Conservation (phyloP, 768 basidiomycete species). For the Naganishia randhawae region DNA sequence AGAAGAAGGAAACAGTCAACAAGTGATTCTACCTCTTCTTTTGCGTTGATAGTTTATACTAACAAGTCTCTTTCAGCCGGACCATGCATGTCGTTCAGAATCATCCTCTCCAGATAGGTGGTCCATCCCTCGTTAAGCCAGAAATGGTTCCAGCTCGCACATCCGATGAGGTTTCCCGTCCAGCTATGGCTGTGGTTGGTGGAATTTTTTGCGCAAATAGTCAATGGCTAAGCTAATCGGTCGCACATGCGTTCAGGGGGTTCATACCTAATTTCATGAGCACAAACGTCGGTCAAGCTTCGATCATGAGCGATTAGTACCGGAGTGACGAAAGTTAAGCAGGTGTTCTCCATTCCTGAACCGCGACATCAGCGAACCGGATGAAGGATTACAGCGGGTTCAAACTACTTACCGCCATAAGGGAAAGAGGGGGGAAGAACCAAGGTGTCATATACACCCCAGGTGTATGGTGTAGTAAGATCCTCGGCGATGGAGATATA, state of each 20-base stretch:
- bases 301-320: conserved; percentile 85
- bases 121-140: conserved; percentile 70
- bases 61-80: conserved; percentile 71
- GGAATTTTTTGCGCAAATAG: neutral
- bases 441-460: conserved; percentile 65
- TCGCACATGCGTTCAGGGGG: neutral
- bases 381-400: conserved; percentile 11
- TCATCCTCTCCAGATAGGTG: conserved; percentile 80
- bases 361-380: conserved; percentile 42
- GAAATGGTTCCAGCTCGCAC: conserved; percentile 51
- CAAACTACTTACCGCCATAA: conserved; percentile 15
- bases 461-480: conserved; percentile 69
- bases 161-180: conserved; percentile 71
- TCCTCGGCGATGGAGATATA: conserved; percentile 74
- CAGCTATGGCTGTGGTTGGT: conserved; percentile 62
- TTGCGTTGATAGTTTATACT: conserved; percentile 20
- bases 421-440: conserved; percentile 12
- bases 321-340: conserved; percentile 81
- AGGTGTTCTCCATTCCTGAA: conserved; percentile 70
- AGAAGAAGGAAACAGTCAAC: neutral
- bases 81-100: conserved; percentile 66
- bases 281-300: conserved; percentile 78
- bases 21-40: neutral
- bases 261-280: conserved; percentile 64
- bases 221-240: neutral